Evolutionary conservation across 2,329 filamentous ascomycete genomes (phyloP), one percentile per base, ranked within the genome.

Genomic region (Conoideocrella luteorostrata): DNA sequence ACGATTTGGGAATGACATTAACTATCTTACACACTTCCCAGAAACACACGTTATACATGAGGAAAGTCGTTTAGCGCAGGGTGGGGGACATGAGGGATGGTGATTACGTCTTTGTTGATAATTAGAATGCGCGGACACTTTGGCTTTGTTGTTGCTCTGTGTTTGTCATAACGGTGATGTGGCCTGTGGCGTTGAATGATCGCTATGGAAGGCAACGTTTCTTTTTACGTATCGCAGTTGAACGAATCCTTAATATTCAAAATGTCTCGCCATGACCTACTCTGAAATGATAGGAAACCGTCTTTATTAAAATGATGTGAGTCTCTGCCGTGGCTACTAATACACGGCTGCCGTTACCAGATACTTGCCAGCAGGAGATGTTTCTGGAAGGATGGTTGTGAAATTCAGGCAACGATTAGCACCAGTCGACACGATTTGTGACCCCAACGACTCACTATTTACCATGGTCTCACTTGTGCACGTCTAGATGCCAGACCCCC

Each of bases 41-140:
- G 53, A 53, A 61, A 58, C 58, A 54, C 54, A 62, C 54, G 54
- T 61, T 54, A 54, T 52, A 53, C 56, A 53, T 55, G 56, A 55
- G 59, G 57, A 55, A 50, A 43, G 30, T 41, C 51, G 47, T 57
- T 52, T 43, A 52, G 53, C 54, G 51, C 53, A 54, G 48, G 52
- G 44, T 54, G 54, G 55, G 56, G 56, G 58, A 58, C 53, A 57
- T 52, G 57, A 61, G 56, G 57, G 57, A 56, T 55, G 52, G 56
- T 57, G 59, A 61, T 45, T 58, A 58, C 60, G 56, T 59, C 58
- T 51, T 53, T 54, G 39, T 54, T 51, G 52, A 65, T 61, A 37
- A 62, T 60, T 58, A 64, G 61, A 66, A 59, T 62, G 64, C 61
- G 62, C 60, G 60, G 57, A 62, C 60, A 60, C 55, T 62, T 47